Evolutionary conservation across 768 basidiomycete genomes (phyloP).

Genomic region (Boletus insuetus): DNA sequence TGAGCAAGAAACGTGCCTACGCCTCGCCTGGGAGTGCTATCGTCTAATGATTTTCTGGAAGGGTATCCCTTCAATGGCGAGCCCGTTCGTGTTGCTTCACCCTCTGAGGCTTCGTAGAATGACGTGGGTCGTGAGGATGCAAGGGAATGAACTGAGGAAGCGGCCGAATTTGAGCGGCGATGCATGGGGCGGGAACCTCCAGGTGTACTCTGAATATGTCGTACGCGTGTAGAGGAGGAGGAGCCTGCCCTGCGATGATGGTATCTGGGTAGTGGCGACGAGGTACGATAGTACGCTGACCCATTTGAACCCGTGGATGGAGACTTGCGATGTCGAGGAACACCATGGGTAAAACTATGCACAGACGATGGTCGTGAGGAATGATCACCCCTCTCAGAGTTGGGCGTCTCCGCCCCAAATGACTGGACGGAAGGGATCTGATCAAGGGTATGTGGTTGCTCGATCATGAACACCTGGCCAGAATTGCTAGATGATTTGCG

Average conservation of each 20-base stretch:
- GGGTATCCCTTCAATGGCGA: slow-evolving; percentile 58
- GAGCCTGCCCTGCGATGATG: slow-evolving; percentile 79
- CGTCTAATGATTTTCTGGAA: slow-evolving; percentile 51
- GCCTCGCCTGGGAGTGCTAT: slow-evolving; percentile 38
- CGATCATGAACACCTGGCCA: slow-evolving; percentile 46
- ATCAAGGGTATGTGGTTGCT: slow-evolving; percentile 48
- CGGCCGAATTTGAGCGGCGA: slow-evolving; percentile 68
- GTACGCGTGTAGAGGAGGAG: slow-evolving; percentile 75
- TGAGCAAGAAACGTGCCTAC: slow-evolving; percentile 75
- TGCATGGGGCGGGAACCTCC: slow-evolving; percentile 47
- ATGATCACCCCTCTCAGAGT: slow-evolving; percentile 77
- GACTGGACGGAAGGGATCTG: slow-evolving; percentile 65
- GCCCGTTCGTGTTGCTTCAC: slow-evolving; percentile 56
- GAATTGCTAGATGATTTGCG: slow-evolving; percentile 62
- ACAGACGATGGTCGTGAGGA: slow-evolving; percentile 82
- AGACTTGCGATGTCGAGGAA: slow-evolving; percentile 63
- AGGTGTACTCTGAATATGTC: slow-evolving; percentile 50
- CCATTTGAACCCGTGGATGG: slow-evolving; percentile 77
- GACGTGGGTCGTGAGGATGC: slow-evolving; percentile 76
- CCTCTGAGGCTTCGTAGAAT: slow-evolving; percentile 72
- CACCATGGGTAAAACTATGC: slow-evolving; percentile 62
- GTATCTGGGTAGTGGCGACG: slow-evolving; percentile 73
- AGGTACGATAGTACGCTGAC: slow-evolving; percentile 58
- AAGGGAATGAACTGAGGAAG: slow-evolving; percentile 76
- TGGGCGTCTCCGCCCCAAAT: slow-evolving; percentile 80